These are phyloP conservation scores for Colletotrichum sojae DNA, from an alignment of 2,329 filamentous ascomycete genomes.

Conservation along the genomic window DNA sequence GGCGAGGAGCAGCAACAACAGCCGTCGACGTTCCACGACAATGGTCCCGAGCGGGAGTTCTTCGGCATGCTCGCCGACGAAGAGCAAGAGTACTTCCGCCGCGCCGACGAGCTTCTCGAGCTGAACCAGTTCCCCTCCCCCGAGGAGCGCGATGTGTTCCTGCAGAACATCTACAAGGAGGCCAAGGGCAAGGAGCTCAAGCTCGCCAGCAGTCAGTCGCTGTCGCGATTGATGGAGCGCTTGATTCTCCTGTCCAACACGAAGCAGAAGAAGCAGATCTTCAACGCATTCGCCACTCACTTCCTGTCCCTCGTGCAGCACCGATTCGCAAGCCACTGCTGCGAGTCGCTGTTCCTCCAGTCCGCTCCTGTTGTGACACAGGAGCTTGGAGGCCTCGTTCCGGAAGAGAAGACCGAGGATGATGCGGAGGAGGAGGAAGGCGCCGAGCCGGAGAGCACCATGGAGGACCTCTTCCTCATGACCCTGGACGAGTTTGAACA, in stretches of 20 bases:
- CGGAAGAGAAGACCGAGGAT: conserved; percentile 61
- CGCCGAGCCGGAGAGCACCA: conserved; percentile 69
- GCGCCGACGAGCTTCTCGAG: conserved; percentile 90
- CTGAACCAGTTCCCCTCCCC: conserved; percentile 85
- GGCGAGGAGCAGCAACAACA: conserved; percentile 45
- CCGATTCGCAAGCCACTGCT: conserved; percentile 97
- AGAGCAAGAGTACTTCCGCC: conserved; percentile 96
- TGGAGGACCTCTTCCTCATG: conserved; percentile 88
- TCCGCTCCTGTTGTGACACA: conserved; percentile 84
- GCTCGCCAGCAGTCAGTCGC: conserved; percentile 94
- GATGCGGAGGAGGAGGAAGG: conserved; percentile 59
- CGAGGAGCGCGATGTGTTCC: conserved; percentile 79
- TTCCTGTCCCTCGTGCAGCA: conserved; percentile 93
- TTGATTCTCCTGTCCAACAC: conserved; percentile 86
- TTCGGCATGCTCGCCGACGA: conserved; percentile 93
- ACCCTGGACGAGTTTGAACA: conserved; percentile 91
- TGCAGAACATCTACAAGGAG: conserved; percentile 89
- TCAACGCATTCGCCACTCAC: conserved; percentile 87
- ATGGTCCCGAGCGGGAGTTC: conserved; percentile 76
- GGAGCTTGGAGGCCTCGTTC: conserved; percentile 70
- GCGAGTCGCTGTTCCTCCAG: conserved; percentile 90
- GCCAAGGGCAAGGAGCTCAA: conserved; percentile 95
- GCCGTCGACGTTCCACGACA: conserved; percentile 47
- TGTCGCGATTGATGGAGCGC: conserved; percentile 92
- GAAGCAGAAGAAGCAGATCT: conserved; percentile 87